phyloP scores from a whole-genome alignment of 1,284 basidiomycete genomes.

The Exobasidium rhododendri region DNA sequence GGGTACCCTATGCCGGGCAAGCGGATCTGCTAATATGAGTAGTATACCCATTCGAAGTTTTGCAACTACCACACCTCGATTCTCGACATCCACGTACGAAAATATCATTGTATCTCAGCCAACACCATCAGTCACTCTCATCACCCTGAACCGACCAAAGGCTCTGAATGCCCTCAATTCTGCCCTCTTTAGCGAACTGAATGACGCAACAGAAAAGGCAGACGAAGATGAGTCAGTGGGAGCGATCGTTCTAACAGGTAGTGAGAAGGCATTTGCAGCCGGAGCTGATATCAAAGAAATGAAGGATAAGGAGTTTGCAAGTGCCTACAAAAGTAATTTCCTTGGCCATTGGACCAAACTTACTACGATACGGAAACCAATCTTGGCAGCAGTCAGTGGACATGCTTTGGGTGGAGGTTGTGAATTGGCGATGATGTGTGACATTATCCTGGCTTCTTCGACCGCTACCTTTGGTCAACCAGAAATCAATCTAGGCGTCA shows the following conservation, averaged over 20 bases:
- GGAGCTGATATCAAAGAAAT: conserved; percentile 91
- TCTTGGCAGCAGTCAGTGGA: conserved; percentile 92
- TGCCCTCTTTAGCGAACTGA: conserved; percentile 65
- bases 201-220: conserved; percentile 73
- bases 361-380: conserved; percentile 77
- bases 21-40: background rate
- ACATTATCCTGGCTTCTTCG: conserved; percentile 92
- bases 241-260: conserved; percentile 92
- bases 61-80: background rate
- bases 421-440: conserved; percentile 91
- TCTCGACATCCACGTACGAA: conserved; percentile 57
- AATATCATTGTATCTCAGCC: conserved; percentile 74
- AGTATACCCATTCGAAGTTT: background rate
- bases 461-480: conserved; percentile 93
- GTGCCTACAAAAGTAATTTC: conserved; percentile 85
- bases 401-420: conserved; percentile 96
- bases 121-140: conserved; percentile 72
- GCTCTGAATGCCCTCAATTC: conserved; percentile 70
- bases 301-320: conserved; percentile 80
- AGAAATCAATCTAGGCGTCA: conserved; percentile 94
- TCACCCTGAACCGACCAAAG: conserved; percentile 93
- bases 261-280: conserved; percentile 88
- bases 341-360: conserved; percentile 82
- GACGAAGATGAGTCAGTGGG: conserved; percentile 56
- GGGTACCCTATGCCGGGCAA: background rate